Percentiles rank a stretch among this genome's conserved stretches.
Conservation (phyloP, 78 protist genomes). For the Paratrimastix pyriformis region DNA sequence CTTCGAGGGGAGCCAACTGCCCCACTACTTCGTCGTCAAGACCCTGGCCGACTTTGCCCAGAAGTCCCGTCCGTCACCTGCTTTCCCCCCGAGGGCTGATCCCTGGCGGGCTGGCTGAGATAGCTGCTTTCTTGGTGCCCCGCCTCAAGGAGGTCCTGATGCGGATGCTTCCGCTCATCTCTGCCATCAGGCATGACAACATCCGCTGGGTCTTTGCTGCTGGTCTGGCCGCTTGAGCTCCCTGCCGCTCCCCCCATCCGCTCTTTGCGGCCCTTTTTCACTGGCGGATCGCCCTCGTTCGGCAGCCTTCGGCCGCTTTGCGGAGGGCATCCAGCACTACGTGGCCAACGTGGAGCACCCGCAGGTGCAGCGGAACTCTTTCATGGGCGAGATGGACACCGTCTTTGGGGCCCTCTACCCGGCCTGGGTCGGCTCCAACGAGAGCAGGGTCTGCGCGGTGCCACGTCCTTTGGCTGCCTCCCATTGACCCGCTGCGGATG, state of each 20-base stretch:
- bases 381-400: slow-evolving; percentile 43
- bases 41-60: slow-evolving; percentile 49
- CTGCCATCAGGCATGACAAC: slow-evolving; percentile 56
- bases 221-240: no score
- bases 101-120: no score
- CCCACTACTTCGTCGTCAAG: slow-evolving; percentile 58
- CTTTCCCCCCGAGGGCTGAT: no score
- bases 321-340: slow-evolving; percentile 48
- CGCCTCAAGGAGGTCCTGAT: slow-evolving; percentile 37
- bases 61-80: slow-evolving; percentile 29
- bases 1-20: slow-evolving; percentile 49
- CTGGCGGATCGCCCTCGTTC: no score
- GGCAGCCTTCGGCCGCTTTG: slow-evolving; percentile 48
- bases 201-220: slow-evolving; percentile 62
- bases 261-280: no score
- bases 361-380: slow-evolving; percentile 5
- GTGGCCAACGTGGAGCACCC: slow-evolving; percentile 42
- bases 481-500: no score
- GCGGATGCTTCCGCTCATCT: slow-evolving; percentile 48
- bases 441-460: no score
- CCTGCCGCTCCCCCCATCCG: no score
- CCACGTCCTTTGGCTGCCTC: no score
- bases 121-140: no score
- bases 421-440: no score
- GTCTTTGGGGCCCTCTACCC: no score